Conservation (phyloP, 2,329 filamentous ascomycete species). For the Aureobasidium sp. region DNA sequence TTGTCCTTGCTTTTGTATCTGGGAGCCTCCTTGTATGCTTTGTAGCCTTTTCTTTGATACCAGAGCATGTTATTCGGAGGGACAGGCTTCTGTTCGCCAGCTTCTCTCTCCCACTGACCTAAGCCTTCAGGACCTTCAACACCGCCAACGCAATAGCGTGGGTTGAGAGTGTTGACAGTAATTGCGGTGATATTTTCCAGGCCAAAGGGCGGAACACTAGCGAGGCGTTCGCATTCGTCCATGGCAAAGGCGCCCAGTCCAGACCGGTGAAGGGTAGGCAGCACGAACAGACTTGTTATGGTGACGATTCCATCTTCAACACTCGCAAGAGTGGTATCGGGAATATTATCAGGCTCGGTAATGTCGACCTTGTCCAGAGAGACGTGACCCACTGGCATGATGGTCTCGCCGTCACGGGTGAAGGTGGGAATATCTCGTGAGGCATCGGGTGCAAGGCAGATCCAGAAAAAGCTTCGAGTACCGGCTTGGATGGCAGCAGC, state of each 20-base stretch:
- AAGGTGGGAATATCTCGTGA: background rate
- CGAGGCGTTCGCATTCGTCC: slow-evolving; percentile 23
- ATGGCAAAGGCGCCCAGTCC: slow-evolving; percentile 26
- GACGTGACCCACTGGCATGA: slow-evolving; percentile 25
- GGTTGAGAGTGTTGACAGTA: slow-evolving; percentile 24
- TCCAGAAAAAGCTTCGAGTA: slow-evolving; percentile 27
- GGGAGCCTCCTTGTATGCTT: slow-evolving; percentile 24
- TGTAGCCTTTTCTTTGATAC: slow-evolving; percentile 25
- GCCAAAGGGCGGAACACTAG: slow-evolving; percentile 24
- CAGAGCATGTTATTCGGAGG: slow-evolving; percentile 22
- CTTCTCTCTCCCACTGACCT: slow-evolving; percentile 20
- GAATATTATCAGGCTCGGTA: slow-evolving; percentile 3
- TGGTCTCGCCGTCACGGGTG: background rate
- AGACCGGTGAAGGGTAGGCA: slow-evolving; percentile 23
- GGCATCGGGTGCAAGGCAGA: slow-evolving; percentile 20
- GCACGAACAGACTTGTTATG: slow-evolving; percentile 26
- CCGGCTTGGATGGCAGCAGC: slow-evolving; percentile 17
- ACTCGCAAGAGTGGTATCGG: slow-evolving; percentile 21
- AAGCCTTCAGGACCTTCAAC: slow-evolving; percentile 22
- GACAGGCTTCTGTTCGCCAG: background rate
- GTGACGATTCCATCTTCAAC: slow-evolving; percentile 22
- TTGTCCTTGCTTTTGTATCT: slow-evolving; percentile 15
- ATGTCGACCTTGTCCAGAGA: slow-evolving; percentile 25
- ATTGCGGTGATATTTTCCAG: slow-evolving; percentile 21
- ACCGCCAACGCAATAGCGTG: slow-evolving; percentile 21